These are phyloP conservation scores for Candida piceae DNA, from an alignment of 805 yeast species.

Conservation along the genomic window DNA sequence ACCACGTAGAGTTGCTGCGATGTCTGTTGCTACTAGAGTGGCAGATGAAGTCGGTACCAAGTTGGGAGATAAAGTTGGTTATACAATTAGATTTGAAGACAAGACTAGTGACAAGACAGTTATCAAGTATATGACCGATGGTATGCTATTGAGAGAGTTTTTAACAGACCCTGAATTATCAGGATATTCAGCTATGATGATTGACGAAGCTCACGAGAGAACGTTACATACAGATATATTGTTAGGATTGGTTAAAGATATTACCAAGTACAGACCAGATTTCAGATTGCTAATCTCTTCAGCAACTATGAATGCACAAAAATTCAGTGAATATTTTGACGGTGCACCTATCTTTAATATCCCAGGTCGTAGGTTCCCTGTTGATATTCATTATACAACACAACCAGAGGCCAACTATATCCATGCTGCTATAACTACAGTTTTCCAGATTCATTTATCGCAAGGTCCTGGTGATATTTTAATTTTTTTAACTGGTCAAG, in stretches of 20 bases:
- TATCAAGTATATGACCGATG: conserved; percentile 92
- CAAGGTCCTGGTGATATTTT: conserved; percentile 78
- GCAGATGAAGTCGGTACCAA: conserved; percentile 79
- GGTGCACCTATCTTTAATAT: conserved; percentile 82
- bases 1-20: conserved; percentile 95
- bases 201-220: conserved; percentile 97
- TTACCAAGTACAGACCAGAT: conserved; percentile 58
- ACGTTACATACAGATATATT: conserved; percentile 86
- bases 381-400: conserved; percentile 74
- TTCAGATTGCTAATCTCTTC: conserved; percentile 79
- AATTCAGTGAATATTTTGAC: conserved; percentile 76
- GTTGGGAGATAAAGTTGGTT: conserved; percentile 90
- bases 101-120: conserved; percentile 57
- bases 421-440: conserved; percentile 83
- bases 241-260: conserved; percentile 74
- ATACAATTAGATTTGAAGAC: conserved; percentile 84
- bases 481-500: conserved; percentile 93
- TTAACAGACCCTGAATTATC: conserved; percentile 66
- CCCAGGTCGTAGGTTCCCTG: conserved; percentile 94
- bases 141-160: conserved; percentile 86
- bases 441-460: conserved; percentile 77
- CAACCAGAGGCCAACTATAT: conserved; percentile 89
- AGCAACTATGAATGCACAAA: conserved; percentile 89
- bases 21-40: conserved; percentile 83
- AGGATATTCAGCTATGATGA: conserved; percentile 76